These are phyloP conservation scores for Lasiosphaeriaceae sp. DNA, from an alignment of 495 filamentous ascomycete species.

Conservation along the genomic window DNA sequence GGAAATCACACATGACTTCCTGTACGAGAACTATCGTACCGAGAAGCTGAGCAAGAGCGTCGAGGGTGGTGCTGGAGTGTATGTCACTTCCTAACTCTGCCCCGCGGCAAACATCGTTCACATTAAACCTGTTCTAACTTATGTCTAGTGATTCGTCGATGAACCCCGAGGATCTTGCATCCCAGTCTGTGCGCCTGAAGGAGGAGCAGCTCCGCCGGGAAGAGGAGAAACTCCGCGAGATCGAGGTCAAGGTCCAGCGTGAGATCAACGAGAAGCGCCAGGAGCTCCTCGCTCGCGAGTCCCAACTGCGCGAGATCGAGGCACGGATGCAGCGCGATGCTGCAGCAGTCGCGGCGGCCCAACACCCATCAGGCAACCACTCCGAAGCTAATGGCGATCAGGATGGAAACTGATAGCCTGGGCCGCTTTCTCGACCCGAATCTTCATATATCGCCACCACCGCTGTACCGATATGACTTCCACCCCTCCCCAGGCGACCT, in stretches of 20 bases:
- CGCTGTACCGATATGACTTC: conserved; percentile 19
- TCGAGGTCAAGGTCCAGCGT: conserved; percentile 97
- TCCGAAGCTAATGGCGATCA: conserved; percentile 48
- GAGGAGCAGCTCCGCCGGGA: conserved; percentile 98
- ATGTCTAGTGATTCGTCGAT: conserved; percentile 69
- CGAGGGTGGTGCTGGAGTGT: conserved; percentile 83
- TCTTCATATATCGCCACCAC: conserved; percentile 7
- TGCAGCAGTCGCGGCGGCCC: conserved; percentile 31
- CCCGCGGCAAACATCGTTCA: no score
- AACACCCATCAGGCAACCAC: conserved; percentile 27
- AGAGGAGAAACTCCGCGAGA: conserved; percentile 99
- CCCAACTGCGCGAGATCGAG: conserved; percentile 91
- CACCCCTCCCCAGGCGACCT: conserved; percentile 13
- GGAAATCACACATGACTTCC: conserved; percentile 99
- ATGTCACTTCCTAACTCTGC: conserved; percentile 42
- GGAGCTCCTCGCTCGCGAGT: conserved; percentile 95
- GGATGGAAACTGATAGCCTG: conserved; percentile 33
- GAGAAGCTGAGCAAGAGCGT: conserved; percentile 99
- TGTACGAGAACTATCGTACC: conserved; percentile 99
- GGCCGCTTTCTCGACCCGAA: neutral
- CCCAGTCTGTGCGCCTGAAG: conserved; percentile 96
- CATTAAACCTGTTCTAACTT: conserved; percentile 28
- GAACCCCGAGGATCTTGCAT: conserved; percentile 96
- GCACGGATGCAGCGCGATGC: conserved; percentile 57
- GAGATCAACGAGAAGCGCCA: conserved; percentile 99